These are phyloP conservation scores for Nematocida ironsii DNA, from an alignment of 371 early-diverging fungal species.

Conservation along the genomic window DNA sequence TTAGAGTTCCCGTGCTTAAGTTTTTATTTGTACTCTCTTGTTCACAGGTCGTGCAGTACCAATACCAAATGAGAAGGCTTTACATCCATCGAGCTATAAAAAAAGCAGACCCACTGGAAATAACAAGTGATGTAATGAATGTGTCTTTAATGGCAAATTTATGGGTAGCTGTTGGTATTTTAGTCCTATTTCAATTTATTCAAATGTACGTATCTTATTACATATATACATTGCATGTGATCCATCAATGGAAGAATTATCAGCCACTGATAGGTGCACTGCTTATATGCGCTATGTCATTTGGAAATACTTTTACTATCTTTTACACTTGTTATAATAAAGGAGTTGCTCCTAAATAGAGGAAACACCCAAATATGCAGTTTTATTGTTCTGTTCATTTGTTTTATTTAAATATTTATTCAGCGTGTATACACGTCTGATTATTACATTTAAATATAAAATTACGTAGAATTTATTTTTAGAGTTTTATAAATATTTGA, in stretches of 20 bases:
- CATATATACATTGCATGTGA: constrained; percentile 38
- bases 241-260: constrained; percentile 31
- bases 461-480: no score
- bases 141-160: constrained; percentile 43
- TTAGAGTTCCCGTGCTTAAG: constrained; percentile 42
- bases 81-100: constrained; percentile 42
- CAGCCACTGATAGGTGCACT: constrained; percentile 50
- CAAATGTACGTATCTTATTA: constrained; percentile 56
- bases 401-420: no score
- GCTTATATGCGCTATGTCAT: constrained; percentile 41
- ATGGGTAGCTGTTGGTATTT: constrained; percentile 25
- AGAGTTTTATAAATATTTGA: no score
- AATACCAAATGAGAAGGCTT: constrained; percentile 53
- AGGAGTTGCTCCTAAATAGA: neutral
- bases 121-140: constrained; percentile 48
- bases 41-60: constrained; percentile 56
- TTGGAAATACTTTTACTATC: constrained; percentile 50
- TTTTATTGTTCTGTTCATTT: neutral
- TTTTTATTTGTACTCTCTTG: constrained; percentile 49
- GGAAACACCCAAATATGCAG: neutral
- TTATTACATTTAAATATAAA: no score
- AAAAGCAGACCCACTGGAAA: constrained; percentile 48
- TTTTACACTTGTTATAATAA: constrained; percentile 44
- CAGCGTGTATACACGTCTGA: no score
- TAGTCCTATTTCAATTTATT: constrained; percentile 45